Evolutionary conservation across 2,329 filamentous ascomycete species (phyloP), one percentile per base, ranked within the genome.

Genomic region (Cadophora luteo-olivacea): DNA sequence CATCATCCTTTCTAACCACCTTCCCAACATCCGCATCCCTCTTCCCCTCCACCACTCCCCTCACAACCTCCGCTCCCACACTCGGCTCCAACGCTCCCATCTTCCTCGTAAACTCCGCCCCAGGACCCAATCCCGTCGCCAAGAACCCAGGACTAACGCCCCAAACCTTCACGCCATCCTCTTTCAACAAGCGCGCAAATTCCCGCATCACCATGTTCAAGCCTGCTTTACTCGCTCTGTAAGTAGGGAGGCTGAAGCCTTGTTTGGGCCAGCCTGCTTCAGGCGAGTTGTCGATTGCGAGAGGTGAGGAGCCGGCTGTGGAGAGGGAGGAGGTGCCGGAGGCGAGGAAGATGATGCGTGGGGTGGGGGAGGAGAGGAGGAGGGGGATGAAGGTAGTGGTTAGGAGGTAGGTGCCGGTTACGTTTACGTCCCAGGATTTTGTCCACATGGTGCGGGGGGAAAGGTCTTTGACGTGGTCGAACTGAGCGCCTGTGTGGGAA

Each of bases 161-260:
- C 78, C 80, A 87, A 0, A 84, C 82, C 74, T 83, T 85, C 2
- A 87, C 83, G 0, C 84, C 84, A 64, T 87, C 85, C 0, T 79
- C 79, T 61, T 77, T 79, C 38, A 87, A 75, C 2, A 80, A 74
- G 45, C 81, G 78, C 55, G 76, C 68, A 80, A 80, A 85, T 69
- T 84, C 80, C 16, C 80, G 74, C 82, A 84, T 83, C 70, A 85
- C 65, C 83, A 85, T 85, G 69, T 84, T 84, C 49, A 85, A 70
- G 0, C 80, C 83, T 3, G 78, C 79, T 75, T 85, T 85, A 33
- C 77, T 75, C 24, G 77, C 77, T 1, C 82, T 78, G 67, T 85
- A 85, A 0, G 76, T 75, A 32, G 78, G 72, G 0, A 70, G 69
- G 3, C 69, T 68, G 74, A 74, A 70, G 8, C 68, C 14, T 9